A percentile compares a stretch with the other conserved stretches of the same genome.
These are phyloP conservation scores for Pythium oligandrum DNA, from an alignment of 352 stramenopile species.

Conservation along the genomic window DNA sequence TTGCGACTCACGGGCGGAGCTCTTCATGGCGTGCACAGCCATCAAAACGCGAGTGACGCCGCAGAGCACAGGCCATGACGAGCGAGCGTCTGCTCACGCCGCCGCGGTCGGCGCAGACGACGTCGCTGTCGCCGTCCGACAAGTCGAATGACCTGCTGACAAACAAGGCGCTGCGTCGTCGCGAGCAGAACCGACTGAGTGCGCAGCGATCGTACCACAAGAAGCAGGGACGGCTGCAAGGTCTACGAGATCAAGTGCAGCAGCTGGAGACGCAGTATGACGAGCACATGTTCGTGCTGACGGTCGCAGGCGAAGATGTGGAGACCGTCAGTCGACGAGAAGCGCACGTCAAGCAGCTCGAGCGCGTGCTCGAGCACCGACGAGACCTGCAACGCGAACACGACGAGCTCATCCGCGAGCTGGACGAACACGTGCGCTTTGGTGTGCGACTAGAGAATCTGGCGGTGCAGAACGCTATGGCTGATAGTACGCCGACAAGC, in stretches of 20 bases:
- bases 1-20: no score
- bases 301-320: background rate
- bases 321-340: background rate
- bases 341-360: background rate
- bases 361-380: background rate
- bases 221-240: conserved; percentile 24
- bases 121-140: no score
- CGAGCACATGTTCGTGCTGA: conserved; percentile 8
- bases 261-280: conserved; percentile 23
- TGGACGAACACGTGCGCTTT: conserved; percentile 5
- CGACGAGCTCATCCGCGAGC: conserved; percentile 2
- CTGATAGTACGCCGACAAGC: conserved; percentile 1
- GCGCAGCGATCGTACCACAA: conserved; percentile 35
- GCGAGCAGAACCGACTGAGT: conserved; percentile 34
- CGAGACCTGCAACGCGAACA: background rate
- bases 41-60: no score
- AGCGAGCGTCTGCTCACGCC: no score
- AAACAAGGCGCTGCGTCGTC: conserved; percentile 24
- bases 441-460: background rate
- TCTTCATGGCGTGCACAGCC: no score
- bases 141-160: conserved; percentile 2
- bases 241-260: conserved; percentile 23
- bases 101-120: no score
- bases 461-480: background rate
- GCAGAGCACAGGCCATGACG: no score